Conservation (phyloP, 352 stramenopile genomes). For the Phytophthora megakarya region DNA sequence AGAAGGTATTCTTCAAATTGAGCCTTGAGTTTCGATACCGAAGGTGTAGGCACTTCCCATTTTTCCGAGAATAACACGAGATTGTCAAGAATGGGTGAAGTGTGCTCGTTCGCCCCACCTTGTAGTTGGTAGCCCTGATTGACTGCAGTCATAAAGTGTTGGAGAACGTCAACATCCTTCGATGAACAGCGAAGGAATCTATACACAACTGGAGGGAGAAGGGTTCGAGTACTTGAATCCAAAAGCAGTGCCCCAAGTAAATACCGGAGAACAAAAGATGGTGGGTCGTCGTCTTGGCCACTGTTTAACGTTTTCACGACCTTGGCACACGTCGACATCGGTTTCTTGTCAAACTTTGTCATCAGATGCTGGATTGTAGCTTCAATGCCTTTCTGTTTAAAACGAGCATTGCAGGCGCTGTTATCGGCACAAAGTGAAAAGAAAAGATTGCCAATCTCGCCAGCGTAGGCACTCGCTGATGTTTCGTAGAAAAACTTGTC, state of each 20-base stretch:
- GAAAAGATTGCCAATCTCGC: no score
- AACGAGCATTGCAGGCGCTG: no score
- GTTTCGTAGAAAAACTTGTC: no score
- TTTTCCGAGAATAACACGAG: background rate
- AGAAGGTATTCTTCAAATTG: background rate
- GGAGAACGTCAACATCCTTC: slow-evolving; percentile 3
- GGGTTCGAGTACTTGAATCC: background rate
- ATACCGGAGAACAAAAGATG: background rate
- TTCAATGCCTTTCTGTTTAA: no score
- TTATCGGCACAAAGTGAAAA: no score
- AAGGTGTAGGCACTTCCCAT: no score
- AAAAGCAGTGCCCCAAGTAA: background rate
- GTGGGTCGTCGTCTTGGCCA: background rate
- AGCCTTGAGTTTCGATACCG: background rate
- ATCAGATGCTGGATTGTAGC: no score
- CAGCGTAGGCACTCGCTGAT: no score
- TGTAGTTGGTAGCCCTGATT: background rate
- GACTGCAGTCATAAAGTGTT: background rate
- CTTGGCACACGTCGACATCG: slow-evolving; percentile 1
- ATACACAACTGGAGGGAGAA: background rate
- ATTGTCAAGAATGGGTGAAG: background rate
- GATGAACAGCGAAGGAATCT: background rate
- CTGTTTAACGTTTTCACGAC: background rate
- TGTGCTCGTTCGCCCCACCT: background rate
- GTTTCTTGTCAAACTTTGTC: no score